Percentiles rank a stretch among this genome's conserved stretches.
Conservation (phyloP, 2,329 filamentous ascomycete species). For the Neofusicoccum parvum region DNA sequence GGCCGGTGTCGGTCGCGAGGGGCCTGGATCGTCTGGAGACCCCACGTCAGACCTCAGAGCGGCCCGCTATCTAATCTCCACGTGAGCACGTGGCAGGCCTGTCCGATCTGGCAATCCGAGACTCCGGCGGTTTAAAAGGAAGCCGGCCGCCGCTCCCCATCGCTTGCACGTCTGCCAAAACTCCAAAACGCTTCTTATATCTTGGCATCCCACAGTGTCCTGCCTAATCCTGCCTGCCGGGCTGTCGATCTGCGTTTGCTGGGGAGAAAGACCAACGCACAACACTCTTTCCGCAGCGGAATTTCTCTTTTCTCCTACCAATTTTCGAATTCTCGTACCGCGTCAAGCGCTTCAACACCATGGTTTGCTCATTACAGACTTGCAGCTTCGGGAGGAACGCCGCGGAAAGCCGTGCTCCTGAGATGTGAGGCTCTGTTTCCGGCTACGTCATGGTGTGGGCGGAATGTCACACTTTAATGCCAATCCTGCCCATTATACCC, state of each 20-base stretch:
- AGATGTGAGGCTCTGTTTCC: no score
- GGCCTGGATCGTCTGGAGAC: background rate
- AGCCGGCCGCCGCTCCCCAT: background rate
- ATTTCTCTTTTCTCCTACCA: no score
- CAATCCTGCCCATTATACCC: background rate
- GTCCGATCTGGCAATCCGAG: background rate
- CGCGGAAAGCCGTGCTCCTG: no score
- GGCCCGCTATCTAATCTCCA: background rate
- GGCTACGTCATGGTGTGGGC: background rate
- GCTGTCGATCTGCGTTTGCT: no score
- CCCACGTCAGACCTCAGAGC: slow-evolving; percentile 1
- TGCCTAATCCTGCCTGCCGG: background rate
- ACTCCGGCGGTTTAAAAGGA: background rate
- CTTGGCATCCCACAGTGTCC: background rate
- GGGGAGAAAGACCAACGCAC: no score
- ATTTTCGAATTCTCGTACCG: no score
- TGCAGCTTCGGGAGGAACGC: no score
- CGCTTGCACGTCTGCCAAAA: background rate
- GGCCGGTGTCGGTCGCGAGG: background rate
- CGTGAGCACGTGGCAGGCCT: background rate
- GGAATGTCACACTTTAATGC: background rate
- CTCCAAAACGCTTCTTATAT: background rate
- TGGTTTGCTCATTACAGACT: no score
- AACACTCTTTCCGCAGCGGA: no score
- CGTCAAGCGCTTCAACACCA: background rate